Evolutionary conservation across 1,139 yeast genomes (phyloP).

Genomic region (Pichia kudriavzevii): DNA sequence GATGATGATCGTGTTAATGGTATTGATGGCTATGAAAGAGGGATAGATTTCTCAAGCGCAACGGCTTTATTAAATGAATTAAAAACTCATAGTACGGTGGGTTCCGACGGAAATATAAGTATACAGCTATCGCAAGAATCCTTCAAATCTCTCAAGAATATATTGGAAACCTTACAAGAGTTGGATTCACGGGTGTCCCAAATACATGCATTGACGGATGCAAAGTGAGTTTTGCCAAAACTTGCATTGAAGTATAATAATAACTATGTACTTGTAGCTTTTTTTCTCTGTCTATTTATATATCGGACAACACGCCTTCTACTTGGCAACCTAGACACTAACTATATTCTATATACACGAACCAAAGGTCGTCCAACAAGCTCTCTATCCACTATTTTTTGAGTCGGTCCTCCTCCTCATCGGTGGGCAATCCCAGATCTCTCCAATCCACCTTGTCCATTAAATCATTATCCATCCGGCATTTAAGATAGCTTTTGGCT

Average conservation of each 20-base stretch:
- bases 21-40: background rate
- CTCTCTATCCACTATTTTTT: background rate
- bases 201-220: too few species aligned
- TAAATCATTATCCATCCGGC: constrained; percentile 84
- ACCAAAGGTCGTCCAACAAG: background rate
- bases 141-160: constrained; percentile 2
- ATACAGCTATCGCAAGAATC: constrained; percentile 7
- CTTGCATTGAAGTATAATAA: too few species aligned
- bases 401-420: constrained; percentile 23
- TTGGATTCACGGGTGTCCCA: constrained; percentile 3
- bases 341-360: too few species aligned
- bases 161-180: constrained; percentile 6
- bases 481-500: constrained; percentile 73
- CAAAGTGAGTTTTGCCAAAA: too few species aligned
- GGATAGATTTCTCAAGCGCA: too few species aligned
- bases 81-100: background rate
- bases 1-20: background rate
- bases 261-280: too few species aligned
- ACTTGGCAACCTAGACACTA: too few species aligned
- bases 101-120: too few species aligned
- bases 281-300: too few species aligned
- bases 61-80: too few species aligned
- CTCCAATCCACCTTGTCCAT: constrained; percentile 79
- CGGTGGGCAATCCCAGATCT: constrained; percentile 76
- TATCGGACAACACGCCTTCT: too few species aligned